A percentile compares a stretch with the other conserved stretches of the same genome.
phyloP scores from a whole-genome alignment of 805 yeast species.

The Barnettozyma sucrosica region DNA sequence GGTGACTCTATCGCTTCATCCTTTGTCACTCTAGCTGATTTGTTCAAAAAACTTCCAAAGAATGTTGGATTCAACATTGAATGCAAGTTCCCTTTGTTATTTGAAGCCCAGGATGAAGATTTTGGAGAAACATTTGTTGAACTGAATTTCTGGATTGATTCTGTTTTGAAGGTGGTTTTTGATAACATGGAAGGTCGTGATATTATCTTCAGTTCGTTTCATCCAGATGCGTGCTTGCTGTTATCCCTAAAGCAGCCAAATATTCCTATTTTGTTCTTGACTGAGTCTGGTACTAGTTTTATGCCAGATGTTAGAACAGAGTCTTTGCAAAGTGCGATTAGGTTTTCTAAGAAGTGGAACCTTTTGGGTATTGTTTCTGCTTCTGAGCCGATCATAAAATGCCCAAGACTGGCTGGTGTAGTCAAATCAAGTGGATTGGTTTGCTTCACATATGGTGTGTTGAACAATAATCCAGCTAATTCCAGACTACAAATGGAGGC shows the following conservation, averaged over 20 bases:
- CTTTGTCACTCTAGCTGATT: conserved; percentile 81
- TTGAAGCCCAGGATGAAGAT: conserved; percentile 84
- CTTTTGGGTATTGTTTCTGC: conserved; percentile 88
- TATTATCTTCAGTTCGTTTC: conserved; percentile 86
- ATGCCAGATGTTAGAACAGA: conserved; percentile 90
- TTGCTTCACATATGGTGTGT: conserved; percentile 85
- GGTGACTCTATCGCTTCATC: conserved; percentile 88
- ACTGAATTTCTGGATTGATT: conserved; percentile 83
- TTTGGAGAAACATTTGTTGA: conserved; percentile 83
- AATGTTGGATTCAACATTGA: conserved; percentile 92
- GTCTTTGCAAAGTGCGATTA: conserved; percentile 82
- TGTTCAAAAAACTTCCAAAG: conserved; percentile 74
- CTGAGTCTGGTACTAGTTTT: conserved; percentile 77
- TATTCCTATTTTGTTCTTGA: conserved; percentile 82
- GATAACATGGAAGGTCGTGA: conserved; percentile 78
- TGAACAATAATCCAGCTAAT: conserved; percentile 78
- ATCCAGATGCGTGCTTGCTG: conserved; percentile 86
- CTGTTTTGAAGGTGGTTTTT: conserved; percentile 72
- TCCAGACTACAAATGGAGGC: conserved; percentile 84
- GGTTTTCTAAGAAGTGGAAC: conserved; percentile 90
- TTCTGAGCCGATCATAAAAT: conserved; percentile 76
- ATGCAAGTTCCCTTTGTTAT: conserved; percentile 91
- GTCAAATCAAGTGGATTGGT: conserved; percentile 88
- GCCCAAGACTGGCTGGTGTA: conserved; percentile 87
- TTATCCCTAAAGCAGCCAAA: conserved; percentile 89